A percentile compares a stretch with the other conserved stretches of the same genome.
phyloP scores from a whole-genome alignment of 345 rosid genomes.

The Linum trigynum region DNA sequence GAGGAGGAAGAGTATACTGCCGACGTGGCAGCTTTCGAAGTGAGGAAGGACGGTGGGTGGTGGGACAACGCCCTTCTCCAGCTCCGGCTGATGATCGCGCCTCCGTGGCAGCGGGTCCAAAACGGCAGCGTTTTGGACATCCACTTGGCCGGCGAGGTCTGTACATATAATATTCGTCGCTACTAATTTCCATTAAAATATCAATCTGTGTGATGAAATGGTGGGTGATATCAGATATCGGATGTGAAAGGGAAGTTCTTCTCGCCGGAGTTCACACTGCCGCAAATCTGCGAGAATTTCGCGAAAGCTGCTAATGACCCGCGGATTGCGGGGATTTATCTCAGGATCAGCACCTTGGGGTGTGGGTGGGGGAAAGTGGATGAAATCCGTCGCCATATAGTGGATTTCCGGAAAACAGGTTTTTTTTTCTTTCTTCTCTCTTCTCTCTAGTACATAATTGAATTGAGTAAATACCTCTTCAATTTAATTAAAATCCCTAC shows the following conservation, averaged over 20 bases:
- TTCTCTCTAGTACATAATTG: not conserved
- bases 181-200: too few relatives aligned
- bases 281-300: slow-evolving; percentile 80
- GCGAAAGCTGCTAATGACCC: slow-evolving; percentile 89
- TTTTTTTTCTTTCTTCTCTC: too few relatives aligned
- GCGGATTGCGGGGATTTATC: slow-evolving; percentile 76
- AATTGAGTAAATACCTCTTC: too few relatives aligned
- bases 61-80: slow-evolving; percentile 61
- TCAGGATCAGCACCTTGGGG: slow-evolving; percentile 63
- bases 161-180: not conserved
- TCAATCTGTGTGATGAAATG: not conserved
- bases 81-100: slow-evolving; percentile 65
- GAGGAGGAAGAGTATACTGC: not conserved
- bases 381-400: slow-evolving; percentile 73
- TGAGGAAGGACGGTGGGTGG: slow-evolving; percentile 20
- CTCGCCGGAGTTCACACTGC: slow-evolving; percentile 71
- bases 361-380: slow-evolving; percentile 97
- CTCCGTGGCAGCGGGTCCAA: slow-evolving; percentile 81
- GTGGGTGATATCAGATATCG: slow-evolving; percentile 53
- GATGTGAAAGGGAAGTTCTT: slow-evolving; percentile 92
- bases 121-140: slow-evolving; percentile 70
- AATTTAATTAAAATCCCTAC: not conserved
- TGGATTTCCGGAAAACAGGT: slow-evolving; percentile 91
- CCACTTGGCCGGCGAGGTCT: slow-evolving; percentile 92
- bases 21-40: not conserved